A percentile compares a stretch with the other conserved stretches of the same genome.
Evolutionary conservation across 179 eudicot genomes (phyloP).

Genomic region (Silene noctiflora): DNA sequence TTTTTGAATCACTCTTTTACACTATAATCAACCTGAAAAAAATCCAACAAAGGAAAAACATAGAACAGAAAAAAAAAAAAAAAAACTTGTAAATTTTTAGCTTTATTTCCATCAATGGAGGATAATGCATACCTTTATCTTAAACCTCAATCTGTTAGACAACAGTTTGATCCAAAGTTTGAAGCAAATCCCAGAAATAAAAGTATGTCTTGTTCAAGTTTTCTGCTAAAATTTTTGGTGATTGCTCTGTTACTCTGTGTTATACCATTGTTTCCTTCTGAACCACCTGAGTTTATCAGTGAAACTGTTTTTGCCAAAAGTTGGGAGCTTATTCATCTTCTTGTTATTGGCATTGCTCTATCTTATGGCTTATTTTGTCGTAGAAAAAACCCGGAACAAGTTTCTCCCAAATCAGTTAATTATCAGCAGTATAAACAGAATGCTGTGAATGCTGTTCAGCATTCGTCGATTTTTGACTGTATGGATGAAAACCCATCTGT

Average conservation of each 20-base stretch:
- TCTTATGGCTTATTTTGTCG: constrained; percentile 67
- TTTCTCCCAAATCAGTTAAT: constrained; percentile 12
- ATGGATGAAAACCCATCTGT: constrained; percentile 32
- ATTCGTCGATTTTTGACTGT: constrained; percentile 56
- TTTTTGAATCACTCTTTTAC: neutral
- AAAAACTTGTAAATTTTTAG: neutral
- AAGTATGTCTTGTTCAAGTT: constrained; percentile 42
- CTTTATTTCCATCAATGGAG: constrained; percentile 36
- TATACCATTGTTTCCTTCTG: constrained; percentile 58
- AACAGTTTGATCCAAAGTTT: constrained; percentile 17
- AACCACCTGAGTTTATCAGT: constrained; percentile 53
- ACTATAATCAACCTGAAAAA: neutral
- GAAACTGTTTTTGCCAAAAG: constrained; percentile 38
- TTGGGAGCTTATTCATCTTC: constrained; percentile 70
- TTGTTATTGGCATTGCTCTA: constrained; percentile 61
- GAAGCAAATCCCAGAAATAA: constrained; percentile 35
- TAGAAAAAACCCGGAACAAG: constrained; percentile 19
- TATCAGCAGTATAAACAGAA: constrained; percentile 31
- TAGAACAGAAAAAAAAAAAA: neutral
- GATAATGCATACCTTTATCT: constrained; percentile 17
- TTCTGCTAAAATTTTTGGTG: constrained; percentile 40
- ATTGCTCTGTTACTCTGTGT: constrained; percentile 41
- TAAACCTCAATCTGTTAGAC: constrained; percentile 13
- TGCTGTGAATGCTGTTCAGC: constrained; percentile 34
- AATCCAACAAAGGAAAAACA: neutral